Evolutionary conservation across 2,329 filamentous ascomycete genomes (phyloP).

Genomic region (Podosphaera xanthii): DNA sequence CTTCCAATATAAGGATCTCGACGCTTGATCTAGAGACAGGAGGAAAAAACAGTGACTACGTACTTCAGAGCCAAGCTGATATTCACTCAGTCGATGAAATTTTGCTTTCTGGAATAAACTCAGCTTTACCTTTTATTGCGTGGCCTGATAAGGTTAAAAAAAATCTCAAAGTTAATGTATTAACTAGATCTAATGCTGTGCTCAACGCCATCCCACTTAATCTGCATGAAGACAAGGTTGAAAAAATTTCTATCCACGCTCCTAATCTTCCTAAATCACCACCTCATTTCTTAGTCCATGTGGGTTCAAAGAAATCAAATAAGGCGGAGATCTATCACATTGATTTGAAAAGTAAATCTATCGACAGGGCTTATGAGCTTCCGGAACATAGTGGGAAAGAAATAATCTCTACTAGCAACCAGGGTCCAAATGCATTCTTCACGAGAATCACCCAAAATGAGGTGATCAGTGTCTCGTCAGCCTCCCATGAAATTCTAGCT

Average conservation of each 20-base stretch:
- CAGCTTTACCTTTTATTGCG: constrained; percentile 48
- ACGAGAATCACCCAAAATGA: constrained; percentile 59
- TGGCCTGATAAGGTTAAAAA: constrained; percentile 44
- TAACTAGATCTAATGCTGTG: constrained; percentile 31
- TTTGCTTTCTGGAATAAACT: constrained; percentile 54
- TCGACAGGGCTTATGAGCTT: constrained; percentile 61
- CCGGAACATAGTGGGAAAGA: constrained; percentile 47
- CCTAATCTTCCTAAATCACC: constrained; percentile 47
- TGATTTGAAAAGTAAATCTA: constrained; percentile 41
- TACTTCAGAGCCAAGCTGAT: constrained; percentile 51
- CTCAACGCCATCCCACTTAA: constrained; percentile 28
- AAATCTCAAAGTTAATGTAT: constrained; percentile 47
- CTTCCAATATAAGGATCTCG: constrained; percentile 56
- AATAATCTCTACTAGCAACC: constrained; percentile 56
- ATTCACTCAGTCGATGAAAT: constrained; percentile 40
- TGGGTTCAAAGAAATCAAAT: constrained; percentile 43
- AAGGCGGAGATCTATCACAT: constrained; percentile 76
- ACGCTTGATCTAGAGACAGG: constrained; percentile 53
- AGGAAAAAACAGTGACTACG: constrained; percentile 45
- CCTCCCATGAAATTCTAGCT: constrained; percentile 51
- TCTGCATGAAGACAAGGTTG: constrained; percentile 25
- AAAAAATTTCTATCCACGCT: constrained; percentile 43
- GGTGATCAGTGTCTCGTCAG: constrained; percentile 49
- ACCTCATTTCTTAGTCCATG: constrained; percentile 71
- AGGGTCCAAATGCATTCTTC: constrained; percentile 70